Conservation (phyloP, 2,329 filamentous ascomycete genomes). For the Apiospora phragmitis region DNA sequence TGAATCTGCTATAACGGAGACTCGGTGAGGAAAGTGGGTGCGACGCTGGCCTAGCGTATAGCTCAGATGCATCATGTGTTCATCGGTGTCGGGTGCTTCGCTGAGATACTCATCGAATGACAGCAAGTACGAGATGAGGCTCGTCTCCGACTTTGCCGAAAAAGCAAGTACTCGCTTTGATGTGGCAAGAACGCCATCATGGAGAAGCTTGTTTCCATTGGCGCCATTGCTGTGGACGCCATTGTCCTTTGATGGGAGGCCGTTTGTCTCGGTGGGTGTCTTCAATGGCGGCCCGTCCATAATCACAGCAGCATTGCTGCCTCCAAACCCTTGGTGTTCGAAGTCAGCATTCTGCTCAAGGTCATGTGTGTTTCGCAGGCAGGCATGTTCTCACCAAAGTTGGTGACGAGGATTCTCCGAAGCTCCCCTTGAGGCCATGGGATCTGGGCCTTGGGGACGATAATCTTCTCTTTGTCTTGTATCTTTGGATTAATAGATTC, state of each 20-base stretch:
- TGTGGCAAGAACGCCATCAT: neutral
- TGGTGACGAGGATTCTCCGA: conserved; percentile 24
- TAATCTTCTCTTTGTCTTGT: conserved; percentile 10
- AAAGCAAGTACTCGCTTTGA: conserved; percentile 15
- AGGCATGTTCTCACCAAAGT: conserved; percentile 21
- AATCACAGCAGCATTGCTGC: conserved; percentile 25
- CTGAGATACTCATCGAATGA: conserved; percentile 23
- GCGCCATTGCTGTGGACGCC: neutral
- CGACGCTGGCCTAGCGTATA: conserved; percentile 30
- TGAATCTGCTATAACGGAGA: neutral
- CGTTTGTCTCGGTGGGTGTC: neutral
- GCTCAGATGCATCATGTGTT: conserved; percentile 21
- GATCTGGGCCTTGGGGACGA: conserved; percentile 16
- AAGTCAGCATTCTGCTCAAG: neutral
- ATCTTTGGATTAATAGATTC: conserved; percentile 33
- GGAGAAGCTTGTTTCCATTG: neutral
- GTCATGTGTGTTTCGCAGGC: neutral
- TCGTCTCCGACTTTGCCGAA: conserved; percentile 16
- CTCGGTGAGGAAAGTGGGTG: neutral
- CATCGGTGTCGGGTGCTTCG: conserved; percentile 18
- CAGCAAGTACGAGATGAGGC: neutral
- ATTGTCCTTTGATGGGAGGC: neutral
- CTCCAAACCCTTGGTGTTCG: conserved; percentile 21
- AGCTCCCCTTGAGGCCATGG: conserved; percentile 23
- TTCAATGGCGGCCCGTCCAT: conserved; percentile 12